These are phyloP conservation scores for Thymus quinquecostatus DNA, from an alignment of 257 asterid genomes.

Conservation along the genomic window DNA sequence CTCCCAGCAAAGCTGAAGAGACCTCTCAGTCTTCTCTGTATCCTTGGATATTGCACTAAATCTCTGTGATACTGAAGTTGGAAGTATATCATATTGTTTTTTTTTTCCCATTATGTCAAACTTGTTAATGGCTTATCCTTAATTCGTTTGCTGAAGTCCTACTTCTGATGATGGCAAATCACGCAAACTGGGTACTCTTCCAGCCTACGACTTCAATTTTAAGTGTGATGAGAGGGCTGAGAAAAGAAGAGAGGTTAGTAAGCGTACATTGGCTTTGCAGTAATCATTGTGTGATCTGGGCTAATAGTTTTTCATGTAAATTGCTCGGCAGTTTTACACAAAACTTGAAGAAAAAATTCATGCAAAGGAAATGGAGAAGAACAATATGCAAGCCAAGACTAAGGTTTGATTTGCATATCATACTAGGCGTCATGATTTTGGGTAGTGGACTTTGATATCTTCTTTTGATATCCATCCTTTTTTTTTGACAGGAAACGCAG, in stretches of 20 bases:
- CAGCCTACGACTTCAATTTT: conserved; percentile 74
- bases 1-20: conserved; percentile 46
- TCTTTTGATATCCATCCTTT: conserved; percentile 13
- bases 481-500: conserved; percentile 63
- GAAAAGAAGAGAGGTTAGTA: conserved; percentile 84
- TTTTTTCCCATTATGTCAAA: conserved; percentile 5
- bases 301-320: conserved; percentile 31
- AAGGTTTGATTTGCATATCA: conserved; percentile 52
- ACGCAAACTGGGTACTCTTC: conserved; percentile 72
- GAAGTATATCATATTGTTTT: not conserved
- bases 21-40: conserved; percentile 45
- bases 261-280: conserved; percentile 3
- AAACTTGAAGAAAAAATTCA: conserved; percentile 91
- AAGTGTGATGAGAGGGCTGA: conserved; percentile 94
- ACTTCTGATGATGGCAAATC: conserved; percentile 63
- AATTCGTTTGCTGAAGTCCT: conserved; percentile 56
- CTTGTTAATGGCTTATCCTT: conserved; percentile 48
- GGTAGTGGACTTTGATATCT: conserved; percentile 23
- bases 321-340: conserved; percentile 66
- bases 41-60: conserved; percentile 36
- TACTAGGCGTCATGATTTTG: not conserved
- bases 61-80: conserved; percentile 21
- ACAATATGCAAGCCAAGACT: conserved; percentile 71
- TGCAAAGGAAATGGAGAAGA: conserved; percentile 81
- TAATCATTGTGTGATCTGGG: conserved; percentile 19